These are phyloP conservation scores for Plasmodium blacklocki DNA, from an alignment of 169 alveolate genomes.

Conservation along the genomic window DNA sequence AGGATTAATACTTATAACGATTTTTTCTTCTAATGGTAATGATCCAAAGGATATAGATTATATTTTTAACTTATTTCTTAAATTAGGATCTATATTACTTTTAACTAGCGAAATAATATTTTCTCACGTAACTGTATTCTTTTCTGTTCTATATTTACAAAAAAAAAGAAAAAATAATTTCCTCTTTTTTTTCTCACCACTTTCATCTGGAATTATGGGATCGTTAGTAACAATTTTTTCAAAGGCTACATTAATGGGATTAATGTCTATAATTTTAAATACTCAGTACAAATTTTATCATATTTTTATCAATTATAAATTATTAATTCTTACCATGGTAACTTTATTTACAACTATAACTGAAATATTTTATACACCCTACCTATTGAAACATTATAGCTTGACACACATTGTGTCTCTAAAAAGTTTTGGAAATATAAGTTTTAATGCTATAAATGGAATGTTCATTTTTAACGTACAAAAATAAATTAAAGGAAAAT, in stretches of 20 bases:
- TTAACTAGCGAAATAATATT: conserved; percentile 14
- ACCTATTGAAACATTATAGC: conserved; percentile 14
- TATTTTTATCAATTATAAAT: conserved; percentile 16
- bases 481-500: neutral
- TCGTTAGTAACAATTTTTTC: conserved; percentile 28
- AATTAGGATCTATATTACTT: conserved; percentile 14
- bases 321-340: conserved; percentile 3
- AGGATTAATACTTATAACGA: conserved; percentile 25
- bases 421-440: conserved; percentile 31
- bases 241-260: conserved; percentile 29
- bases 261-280: conserved; percentile 34
- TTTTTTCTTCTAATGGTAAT: conserved; percentile 6
- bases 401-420: conserved; percentile 37
- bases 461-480: conserved; percentile 34
- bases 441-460: conserved; percentile 39
- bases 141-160: conserved; percentile 13
- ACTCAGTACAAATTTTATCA: conserved; percentile 4
- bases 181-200: conserved; percentile 22
- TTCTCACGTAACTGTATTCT: neutral
- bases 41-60: conserved; percentile 16
- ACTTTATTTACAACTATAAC: conserved; percentile 6
- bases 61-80: conserved; percentile 23
- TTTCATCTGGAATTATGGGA: conserved; percentile 49
- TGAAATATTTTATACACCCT: conserved; percentile 32
- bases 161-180: conserved; percentile 6